Evolutionary conservation across 192 early-diverging fungal species (phyloP).

Genomic region (Geranomyces variabilis): DNA sequence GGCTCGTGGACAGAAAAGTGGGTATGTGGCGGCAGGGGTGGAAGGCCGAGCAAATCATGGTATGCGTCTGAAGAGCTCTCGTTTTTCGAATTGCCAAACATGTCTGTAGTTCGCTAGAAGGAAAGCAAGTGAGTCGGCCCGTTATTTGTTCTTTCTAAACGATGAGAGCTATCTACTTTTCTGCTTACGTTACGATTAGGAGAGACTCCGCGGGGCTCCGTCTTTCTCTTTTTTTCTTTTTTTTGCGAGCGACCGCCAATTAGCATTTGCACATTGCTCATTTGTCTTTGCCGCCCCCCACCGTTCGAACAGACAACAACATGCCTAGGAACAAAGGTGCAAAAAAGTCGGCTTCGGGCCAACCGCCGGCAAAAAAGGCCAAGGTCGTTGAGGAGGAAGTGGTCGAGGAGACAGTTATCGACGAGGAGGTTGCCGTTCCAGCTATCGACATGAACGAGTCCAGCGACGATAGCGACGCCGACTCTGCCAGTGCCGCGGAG

Average conservation of each 20-base stretch:
- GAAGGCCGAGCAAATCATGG: slow-evolving; percentile 8
- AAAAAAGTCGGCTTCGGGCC: background rate
- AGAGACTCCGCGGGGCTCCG: no score
- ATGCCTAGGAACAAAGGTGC: background rate
- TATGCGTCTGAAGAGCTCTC: background rate
- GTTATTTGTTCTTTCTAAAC: no score
- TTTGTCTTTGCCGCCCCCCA: no score
- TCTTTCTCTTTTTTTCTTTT: no score
- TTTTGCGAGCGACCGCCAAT: no score
- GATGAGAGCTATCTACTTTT: no score
- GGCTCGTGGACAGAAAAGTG: slow-evolving; percentile 5
- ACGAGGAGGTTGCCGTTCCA: background rate
- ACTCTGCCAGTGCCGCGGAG: background rate
- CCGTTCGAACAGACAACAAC: no score
- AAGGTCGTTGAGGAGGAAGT: slow-evolving; percentile 21
- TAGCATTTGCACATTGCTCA: no score
- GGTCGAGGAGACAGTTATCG: background rate
- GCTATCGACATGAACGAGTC: background rate
- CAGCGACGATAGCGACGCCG: background rate
- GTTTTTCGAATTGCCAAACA: background rate
- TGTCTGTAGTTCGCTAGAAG: background rate
- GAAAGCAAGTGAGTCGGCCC: no score
- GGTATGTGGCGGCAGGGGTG: background rate
- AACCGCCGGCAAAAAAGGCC: slow-evolving; percentile 15
- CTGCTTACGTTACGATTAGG: no score